phyloP scores from a whole-genome alignment of 805 yeast genomes.

The Monosporozyma servazzii region DNA sequence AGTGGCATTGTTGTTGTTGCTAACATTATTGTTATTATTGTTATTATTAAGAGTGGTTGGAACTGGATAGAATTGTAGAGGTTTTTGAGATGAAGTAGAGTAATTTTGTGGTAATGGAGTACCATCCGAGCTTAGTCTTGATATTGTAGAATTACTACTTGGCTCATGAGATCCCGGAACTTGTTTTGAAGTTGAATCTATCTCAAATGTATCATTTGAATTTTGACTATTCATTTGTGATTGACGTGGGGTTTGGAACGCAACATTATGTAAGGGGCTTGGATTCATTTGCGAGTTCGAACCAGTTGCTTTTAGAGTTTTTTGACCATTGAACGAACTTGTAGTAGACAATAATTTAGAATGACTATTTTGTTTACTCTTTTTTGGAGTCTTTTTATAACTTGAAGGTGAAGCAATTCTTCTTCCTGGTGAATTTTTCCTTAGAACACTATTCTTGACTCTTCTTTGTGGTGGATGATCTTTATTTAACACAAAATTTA shows the following conservation, averaged over 20 bases:
- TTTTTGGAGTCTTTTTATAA: conserved; percentile 29
- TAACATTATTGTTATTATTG: no score
- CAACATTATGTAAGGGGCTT: conserved; percentile 27
- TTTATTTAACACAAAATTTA: conserved; percentile 44
- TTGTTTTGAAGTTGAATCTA: background rate
- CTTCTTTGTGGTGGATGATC: conserved; percentile 37
- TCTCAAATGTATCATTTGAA: background rate
- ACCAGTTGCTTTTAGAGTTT: conserved; percentile 3
- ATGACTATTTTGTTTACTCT: conserved; percentile 10
- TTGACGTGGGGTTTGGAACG: conserved; percentile 30
- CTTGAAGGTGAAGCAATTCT: conserved; percentile 29
- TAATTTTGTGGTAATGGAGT: conserved; percentile 17
- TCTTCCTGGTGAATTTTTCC: conserved; percentile 27
- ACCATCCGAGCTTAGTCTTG: conserved; percentile 9
- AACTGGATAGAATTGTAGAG: conserved; percentile 27
- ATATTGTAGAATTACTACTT: conserved; percentile 11
- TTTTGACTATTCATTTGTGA: conserved; percentile 2
- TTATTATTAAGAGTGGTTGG: conserved; percentile 16
- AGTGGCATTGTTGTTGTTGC: background rate
- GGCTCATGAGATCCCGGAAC: background rate
- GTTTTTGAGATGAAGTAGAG: conserved; percentile 28
- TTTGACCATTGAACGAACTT: conserved; percentile 4
- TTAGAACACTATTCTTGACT: conserved; percentile 29
- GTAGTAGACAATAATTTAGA: conserved; percentile 4
- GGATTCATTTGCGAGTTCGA: conserved; percentile 20